Evolutionary conservation across 495 filamentous ascomycete species (phyloP).

Genomic region (Aspergillus taichungensis): DNA sequence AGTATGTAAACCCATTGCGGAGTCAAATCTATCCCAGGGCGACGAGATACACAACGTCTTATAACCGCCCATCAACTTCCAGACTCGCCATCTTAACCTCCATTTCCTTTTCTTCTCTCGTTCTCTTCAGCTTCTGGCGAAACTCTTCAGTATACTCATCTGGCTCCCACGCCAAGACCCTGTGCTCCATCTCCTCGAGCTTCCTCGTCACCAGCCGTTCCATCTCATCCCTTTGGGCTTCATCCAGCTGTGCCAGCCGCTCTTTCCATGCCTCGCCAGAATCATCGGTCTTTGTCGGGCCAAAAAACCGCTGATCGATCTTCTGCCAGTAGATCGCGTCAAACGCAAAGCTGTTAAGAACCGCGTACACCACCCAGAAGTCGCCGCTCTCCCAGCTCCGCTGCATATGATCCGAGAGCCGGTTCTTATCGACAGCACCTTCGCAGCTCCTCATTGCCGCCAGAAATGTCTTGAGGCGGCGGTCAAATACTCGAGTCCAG

Average conservation of each 20-base stretch:
- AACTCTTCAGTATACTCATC: conserved; percentile 2
- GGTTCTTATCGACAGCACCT: background rate
- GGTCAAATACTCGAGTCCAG: conserved; percentile 6
- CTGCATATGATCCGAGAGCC: background rate
- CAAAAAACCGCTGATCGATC: conserved; percentile 12
- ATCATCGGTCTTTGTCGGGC: background rate
- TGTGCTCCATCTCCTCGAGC: conserved; percentile 2
- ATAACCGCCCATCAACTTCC: too few relatives aligned
- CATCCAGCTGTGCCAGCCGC: conserved; percentile 3
- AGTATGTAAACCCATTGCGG: too few relatives aligned
- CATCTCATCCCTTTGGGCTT: conserved; percentile 3
- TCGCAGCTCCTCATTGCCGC: background rate
- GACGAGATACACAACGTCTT: too few relatives aligned
- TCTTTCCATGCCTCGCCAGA: conserved; percentile 4
- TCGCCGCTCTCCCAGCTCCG: conserved; percentile 2
- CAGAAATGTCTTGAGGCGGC: conserved; percentile 6
- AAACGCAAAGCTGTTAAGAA: conserved; percentile 6
- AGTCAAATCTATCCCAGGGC: too few relatives aligned
- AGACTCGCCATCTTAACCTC: background rate
- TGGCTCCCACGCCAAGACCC: conserved; percentile 5
- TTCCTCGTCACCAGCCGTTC: conserved; percentile 3
- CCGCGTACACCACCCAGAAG: conserved; percentile 9
- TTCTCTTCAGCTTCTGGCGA: background rate
- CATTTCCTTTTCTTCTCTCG: background rate
- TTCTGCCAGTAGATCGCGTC: conserved; percentile 10